Evolutionary conservation across 2,329 filamentous ascomycete genomes (phyloP), one percentile per base, ranked within the genome.

Genomic region (Hypoxylon sp.): DNA sequence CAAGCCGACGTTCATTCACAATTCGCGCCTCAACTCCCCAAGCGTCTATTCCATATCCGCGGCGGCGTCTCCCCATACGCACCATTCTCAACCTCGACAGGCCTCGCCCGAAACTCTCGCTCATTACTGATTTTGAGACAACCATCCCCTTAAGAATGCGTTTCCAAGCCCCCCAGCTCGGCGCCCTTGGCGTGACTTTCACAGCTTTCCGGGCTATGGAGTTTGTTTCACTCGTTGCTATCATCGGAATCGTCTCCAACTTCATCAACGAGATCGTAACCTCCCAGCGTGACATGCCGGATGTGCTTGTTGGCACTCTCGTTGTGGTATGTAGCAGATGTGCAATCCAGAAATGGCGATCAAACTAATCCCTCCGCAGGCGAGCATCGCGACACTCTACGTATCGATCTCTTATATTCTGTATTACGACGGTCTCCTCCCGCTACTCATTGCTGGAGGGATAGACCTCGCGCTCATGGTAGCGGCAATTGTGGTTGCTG

Each of bases 231-330:
- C 89, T 97, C 75, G 83, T 96, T 61, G 83, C 89, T 62, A 88
- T 96, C 70, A 90, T 97, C 69, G 93, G 93, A 46, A 87, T 97
- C 77, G 89, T 89, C 0, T 87, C 91, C 73, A 93, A 94, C 78
- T 96, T 97, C 79, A 89, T 97, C 73, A 84, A 89, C 22, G 85
- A 92, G 71, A 93, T 96, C 76, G 87, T 93, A 45, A 81, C 83
- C 44, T 85, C 83, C 20, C 85, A 89, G 67, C 85, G 89, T 58
- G 83, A 86, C 28, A 88, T 91, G 0, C 92, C 93, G 0, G 82
- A 87, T 53, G 88, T 93, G 48, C 83, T 97, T 20, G 86, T 97
- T 28, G 93, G 89, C 28, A 93, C 92, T 2, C 84, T 97, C 67
- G 87, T 87, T 65, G 87, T 97, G 70, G 93, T 97, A 86, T 75